These are phyloP conservation scores for Wallacemonas sp. DNA, from an alignment of 208 protist genomes.

Conservation along the genomic window DNA sequence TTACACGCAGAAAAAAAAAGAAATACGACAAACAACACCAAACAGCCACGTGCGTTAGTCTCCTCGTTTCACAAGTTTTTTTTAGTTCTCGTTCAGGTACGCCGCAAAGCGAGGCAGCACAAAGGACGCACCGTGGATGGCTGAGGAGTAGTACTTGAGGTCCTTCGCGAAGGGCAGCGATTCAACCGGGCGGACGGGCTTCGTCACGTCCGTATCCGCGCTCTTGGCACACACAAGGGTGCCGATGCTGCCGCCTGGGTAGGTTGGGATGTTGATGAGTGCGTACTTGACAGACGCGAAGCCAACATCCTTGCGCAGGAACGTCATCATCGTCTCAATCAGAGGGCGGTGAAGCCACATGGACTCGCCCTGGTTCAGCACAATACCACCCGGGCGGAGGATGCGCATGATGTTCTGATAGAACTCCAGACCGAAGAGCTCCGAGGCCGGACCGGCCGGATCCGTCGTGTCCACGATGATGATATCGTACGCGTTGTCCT, in stretches of 20 bases:
- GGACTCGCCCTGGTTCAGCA: constrained; percentile 91
- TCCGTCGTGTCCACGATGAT: constrained; percentile 96
- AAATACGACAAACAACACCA: too few relatives aligned
- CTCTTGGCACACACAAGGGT: constrained; percentile 84
- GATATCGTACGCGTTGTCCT: constrained; percentile 90
- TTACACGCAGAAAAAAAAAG: too few relatives aligned
- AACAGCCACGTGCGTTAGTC: background rate
- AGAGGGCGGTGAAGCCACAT: constrained; percentile 93
- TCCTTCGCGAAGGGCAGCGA: constrained; percentile 62
- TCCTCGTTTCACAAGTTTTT: background rate
- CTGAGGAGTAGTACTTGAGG: constrained; percentile 87
- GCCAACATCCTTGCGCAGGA: constrained; percentile 78
- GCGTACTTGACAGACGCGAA: constrained; percentile 90
- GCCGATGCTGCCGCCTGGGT: constrained; percentile 93
- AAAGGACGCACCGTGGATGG: constrained; percentile 80
- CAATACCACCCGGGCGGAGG: constrained; percentile 77
- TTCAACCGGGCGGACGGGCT: constrained; percentile 71
- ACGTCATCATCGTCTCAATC: constrained; percentile 86
- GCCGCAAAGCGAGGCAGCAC: constrained; percentile 78
- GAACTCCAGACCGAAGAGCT: constrained; percentile 88
- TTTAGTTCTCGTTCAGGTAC: constrained; percentile 63
- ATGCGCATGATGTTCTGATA: constrained; percentile 81
- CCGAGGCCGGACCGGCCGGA: constrained; percentile 88
- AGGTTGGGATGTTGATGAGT: constrained; percentile 93
- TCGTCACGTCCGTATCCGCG: constrained; percentile 46